Base-by-base conservation (phyloP, 2,329 filamentous ascomycete genomes). In the Periconia sp. region DNA sequence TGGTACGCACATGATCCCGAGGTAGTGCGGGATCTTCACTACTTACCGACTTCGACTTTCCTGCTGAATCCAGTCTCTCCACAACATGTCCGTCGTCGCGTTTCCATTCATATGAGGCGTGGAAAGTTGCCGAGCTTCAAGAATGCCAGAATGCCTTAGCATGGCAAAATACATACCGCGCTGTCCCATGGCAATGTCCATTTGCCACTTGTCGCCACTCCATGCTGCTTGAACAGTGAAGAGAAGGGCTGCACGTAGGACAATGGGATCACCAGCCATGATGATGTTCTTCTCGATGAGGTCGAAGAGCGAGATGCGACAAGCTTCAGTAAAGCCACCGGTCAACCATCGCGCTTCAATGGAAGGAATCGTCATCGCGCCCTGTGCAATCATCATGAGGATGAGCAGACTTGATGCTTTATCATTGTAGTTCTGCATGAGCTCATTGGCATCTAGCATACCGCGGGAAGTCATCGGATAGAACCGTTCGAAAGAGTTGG, bases 151-250 rank as follows among this genome's bases (percentile, higher is more conserved):
- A 62, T 88, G 84, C 55, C 84, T 80, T 16, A 88, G 71, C 85
- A 88, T 88, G 45, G 84, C 79, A 46, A 87, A 78, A 63, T 88
- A 88, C 83, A 88, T 88, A 43, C 83, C 83, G 34, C 84, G 78
- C 65, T 88, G 86, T 21, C 85, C 85, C 83, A 88, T 87, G 29
- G 84, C 81, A 52, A 88, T 87, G 57, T 88, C 85, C 85, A 88
- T 88, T 52, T 87, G 82, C 84, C 85, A 88, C 68, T 88, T 88
- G 65, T 88, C 85, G 32, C 86, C 86, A 60, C 85, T 86, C 86
- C 86, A 89, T 1, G 83, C 83, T 6, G 84, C 85, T 18, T 87
- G 77, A 1, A 85, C 78, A 2, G 82, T 86, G 62, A 87, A 87
- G 3, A 88, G 77, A 10, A 88, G 71, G 0, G 85, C 85, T 34